Evolutionary conservation across 2,329 filamentous ascomycete species (phyloP).

Genomic region (Diplocarpon mali): DNA sequence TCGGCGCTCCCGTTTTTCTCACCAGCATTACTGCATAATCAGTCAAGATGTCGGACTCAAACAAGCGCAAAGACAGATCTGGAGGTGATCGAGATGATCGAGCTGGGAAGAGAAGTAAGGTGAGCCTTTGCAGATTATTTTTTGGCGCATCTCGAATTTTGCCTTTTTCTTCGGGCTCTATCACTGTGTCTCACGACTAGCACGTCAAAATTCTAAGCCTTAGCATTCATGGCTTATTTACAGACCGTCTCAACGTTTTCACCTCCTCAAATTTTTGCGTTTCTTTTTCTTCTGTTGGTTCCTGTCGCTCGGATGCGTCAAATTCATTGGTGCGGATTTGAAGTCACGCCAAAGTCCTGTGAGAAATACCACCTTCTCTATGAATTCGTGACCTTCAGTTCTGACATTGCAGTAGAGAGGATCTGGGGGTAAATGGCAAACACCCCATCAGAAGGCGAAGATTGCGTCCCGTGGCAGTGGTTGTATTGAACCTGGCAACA

Average conservation of each 20-base stretch:
- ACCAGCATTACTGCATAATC: too few relatives aligned
- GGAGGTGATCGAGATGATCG: slow-evolving; percentile 12
- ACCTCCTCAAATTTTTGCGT: too few relatives aligned
- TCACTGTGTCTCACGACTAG: not conserved
- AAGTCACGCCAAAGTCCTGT: not conserved
- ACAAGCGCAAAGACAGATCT: slow-evolving; percentile 18
- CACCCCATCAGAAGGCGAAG: slow-evolving; percentile 45
- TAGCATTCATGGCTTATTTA: too few relatives aligned
- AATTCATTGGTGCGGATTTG: not conserved
- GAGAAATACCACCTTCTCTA: not conserved
- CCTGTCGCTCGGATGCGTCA: not conserved
- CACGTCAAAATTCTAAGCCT: too few relatives aligned
- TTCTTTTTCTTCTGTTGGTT: too few relatives aligned
- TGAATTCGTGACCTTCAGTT: not conserved
- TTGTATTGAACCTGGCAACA: slow-evolving; percentile 54
- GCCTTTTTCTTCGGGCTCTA: not conserved
- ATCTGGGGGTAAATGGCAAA: slow-evolving; percentile 48
- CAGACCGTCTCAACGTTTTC: too few relatives aligned
- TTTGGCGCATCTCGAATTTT: not conserved
- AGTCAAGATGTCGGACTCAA: slow-evolving; percentile 18
- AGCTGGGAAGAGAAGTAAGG: slow-evolving; percentile 21
- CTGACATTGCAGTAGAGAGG: slow-evolving; percentile 29
- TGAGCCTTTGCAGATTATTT: slow-evolving; percentile 6
- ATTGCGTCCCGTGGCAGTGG: slow-evolving; percentile 33
- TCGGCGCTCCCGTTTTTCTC: too few relatives aligned